Base-by-base conservation (phyloP, 179 eudicot genomes). In the Carnegiea gigantea region DNA sequence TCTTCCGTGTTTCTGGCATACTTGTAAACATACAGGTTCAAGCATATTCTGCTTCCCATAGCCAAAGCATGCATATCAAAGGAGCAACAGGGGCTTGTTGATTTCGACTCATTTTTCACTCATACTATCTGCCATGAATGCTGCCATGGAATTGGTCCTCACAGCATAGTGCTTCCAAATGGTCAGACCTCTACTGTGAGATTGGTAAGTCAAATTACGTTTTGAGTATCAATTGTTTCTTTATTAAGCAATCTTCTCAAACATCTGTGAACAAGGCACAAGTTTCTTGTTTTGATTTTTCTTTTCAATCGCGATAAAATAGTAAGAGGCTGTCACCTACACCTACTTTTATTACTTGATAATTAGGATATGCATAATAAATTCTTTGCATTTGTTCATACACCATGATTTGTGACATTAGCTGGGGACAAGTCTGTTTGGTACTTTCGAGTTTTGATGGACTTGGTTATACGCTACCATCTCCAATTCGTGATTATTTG, bases 81-180 rank as follows among this genome's bases (percentile, higher is more conserved):
- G 89, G 99, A 96, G 82, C 98, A 95, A 80, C 88, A 82, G 81
- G 87, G 89, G 77, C 86, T 75, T 83, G 99, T 96, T 24, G 97
- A 96, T 85, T 96, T 96, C 77, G 97, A 95, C 33, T 95, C 99
- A 60, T 96, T 96, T 84, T 96, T 96, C 89, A 96, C 99, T 79
- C 99, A 96, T 87, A 95, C 97, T 76, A 95, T 96, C 81, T 96
- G 99, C 84, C 99, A 95, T 81, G 99, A 96, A 85, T 96, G 99
- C 87, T 94, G 98, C 84, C 99, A 96, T 88, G 99, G 99, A 64
- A 95, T 96, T 83, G 99, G 99, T 68, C 99, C 99, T 79, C 99
- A 96, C 85, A 86, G 92, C 82, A 93, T 96, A 76, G 89, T 88
- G 77, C 98, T 96, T 80, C 98, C 98, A 40, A 89, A 74, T 84